Percentiles rank a stretch among this genome's conserved stretches.
Conservation (phyloP, 2,329 filamentous ascomycete species). For the Alternaria conjuncta region DNA sequence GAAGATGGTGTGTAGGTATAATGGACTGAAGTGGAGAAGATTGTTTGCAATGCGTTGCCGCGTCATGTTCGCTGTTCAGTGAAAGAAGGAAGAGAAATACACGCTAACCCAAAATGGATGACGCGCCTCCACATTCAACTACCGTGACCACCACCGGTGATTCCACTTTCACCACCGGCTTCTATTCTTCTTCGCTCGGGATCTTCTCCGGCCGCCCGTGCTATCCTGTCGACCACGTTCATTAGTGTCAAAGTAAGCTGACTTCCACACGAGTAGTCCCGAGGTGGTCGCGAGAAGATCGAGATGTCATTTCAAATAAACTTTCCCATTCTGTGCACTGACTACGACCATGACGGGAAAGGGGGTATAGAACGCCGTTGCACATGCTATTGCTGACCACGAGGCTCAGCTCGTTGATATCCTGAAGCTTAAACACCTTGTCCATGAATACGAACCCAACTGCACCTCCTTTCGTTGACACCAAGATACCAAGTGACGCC, state of each 20-base stretch:
- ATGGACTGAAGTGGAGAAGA: neutral
- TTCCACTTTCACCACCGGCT: neutral
- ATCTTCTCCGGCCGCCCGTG: neutral
- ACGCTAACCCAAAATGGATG: neutral
- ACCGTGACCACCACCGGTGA: neutral
- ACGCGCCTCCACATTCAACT: neutral
- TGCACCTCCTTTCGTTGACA: neutral
- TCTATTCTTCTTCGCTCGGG: neutral
- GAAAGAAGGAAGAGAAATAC: neutral
- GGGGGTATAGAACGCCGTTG: neutral
- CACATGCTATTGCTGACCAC: neutral
- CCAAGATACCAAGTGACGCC: neutral
- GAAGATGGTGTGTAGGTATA: neutral
- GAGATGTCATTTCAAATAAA: neutral
- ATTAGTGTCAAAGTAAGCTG: neutral
- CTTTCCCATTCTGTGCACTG: neutral
- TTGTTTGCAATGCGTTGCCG: neutral
- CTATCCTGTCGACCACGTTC: neutral
- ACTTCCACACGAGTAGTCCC: neutral
- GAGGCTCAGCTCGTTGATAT: neutral
- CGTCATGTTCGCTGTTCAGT: neutral
- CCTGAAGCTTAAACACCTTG: neutral
- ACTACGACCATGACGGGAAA: neutral
- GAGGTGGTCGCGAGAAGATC: neutral
- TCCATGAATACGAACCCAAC: neutral